Evolutionary conservation across 164 flowering plant genomes (phyloP).

Genomic region (Platanus orientalis): DNA sequence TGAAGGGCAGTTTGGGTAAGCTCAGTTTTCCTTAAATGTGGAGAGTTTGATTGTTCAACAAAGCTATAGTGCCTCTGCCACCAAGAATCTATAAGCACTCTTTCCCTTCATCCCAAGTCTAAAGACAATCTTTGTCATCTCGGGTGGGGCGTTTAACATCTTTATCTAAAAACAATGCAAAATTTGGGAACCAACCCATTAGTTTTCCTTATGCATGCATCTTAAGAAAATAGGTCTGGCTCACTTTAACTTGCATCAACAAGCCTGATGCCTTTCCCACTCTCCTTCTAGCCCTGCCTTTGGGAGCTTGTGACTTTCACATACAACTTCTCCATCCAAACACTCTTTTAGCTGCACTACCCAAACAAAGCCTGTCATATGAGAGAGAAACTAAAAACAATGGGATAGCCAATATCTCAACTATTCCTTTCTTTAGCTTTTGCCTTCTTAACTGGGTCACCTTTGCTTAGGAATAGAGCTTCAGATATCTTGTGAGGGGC

Average conservation of each 20-base stretch:
- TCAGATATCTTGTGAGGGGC: constrained; percentile 14
- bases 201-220: background rate
- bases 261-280: constrained; percentile 21
- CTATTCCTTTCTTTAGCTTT: constrained; percentile 22
- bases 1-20: background rate
- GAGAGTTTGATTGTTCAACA: background rate
- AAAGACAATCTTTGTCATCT: background rate
- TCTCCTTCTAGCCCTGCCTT: constrained; percentile 8
- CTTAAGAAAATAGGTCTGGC: background rate
- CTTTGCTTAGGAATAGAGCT: constrained; percentile 23
- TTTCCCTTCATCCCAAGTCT: too few relatives aligned
- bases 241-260: constrained; percentile 11
- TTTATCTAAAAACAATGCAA: background rate
- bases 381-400: background rate
- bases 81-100: background rate
- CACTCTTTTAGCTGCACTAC: constrained; percentile 15
- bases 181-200: background rate
- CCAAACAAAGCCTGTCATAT: constrained; percentile 7
- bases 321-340: constrained; percentile 25
- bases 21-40: background rate
- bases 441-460: constrained; percentile 8
- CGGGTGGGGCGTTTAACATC: background rate
- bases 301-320: background rate
- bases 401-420: background rate
- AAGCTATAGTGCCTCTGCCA: background rate